Evolutionary conservation across 2,329 filamentous ascomycete genomes (phyloP), one percentile per base, ranked within the genome.

Genomic region (Thielaviopsis cerberus): DNA sequence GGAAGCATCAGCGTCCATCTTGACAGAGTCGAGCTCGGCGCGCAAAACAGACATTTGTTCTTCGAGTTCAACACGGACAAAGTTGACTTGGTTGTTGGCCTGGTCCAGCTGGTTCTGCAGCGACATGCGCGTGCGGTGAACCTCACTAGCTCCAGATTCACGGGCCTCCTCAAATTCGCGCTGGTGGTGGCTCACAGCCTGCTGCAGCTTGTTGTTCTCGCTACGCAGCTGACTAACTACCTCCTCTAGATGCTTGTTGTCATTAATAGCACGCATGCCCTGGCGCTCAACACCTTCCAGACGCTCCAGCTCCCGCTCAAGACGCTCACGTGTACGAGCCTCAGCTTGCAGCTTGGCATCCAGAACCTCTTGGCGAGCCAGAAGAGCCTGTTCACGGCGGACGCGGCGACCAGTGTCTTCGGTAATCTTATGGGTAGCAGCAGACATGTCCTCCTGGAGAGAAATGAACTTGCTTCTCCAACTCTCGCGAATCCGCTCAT

Each of bases 381-480:
- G 75, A 63, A 87, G 80, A 60, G 88, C 83, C 63, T 87, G 82
- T 67, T 94, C 87, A 67, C 85, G 85, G 71, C 86, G 85, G 65
- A 82, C 81, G 71, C 86, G 90, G 37, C 79, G 77, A 27, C 85
- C 81, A 67, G 90, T 91, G 67, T 97, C 90, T 64, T 86, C 82
- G 23, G 85, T 82, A 62, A 96, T 82, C 62, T 94, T 85, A 53
- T 81, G 81, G 57, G 87, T 83, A 54, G 88, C 86, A 58, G 76
- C 76, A 30, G 82, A 79, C 84, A 97, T 91, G 64, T 96, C 88
- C 62, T 88, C 80, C 69, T 97, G 90, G 45, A 98, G 74, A 61
- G 82, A 82, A 64, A 91, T 81, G 65, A 96, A 86, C 70, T 92
- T 94, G 67, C 76, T 75, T 63, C 88, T 84, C 79, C 94, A 90